A percentile compares a stretch with the other conserved stretches of the same genome.
Evolutionary conservation across 768 basidiomycete species (phyloP).

Genomic region (Lactarius hatsudake): DNA sequence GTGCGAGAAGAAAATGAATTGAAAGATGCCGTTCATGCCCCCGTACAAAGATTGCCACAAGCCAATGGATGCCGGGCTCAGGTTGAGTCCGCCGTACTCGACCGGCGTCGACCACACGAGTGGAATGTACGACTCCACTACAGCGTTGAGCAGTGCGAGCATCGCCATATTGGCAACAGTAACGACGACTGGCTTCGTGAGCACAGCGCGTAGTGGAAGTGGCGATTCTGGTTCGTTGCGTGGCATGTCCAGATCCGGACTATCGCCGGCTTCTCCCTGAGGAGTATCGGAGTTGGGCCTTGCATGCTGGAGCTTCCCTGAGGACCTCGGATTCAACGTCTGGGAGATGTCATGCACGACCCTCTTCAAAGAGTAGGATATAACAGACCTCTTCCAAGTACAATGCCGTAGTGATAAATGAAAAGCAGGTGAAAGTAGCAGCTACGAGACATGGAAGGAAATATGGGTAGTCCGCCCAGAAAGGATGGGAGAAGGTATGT

Average conservation of each 20-base stretch:
- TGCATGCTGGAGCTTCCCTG: neutral
- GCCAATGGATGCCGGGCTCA: conserved; percentile 39
- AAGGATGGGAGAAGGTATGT: conserved; percentile 19
- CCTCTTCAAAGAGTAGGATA: neutral
- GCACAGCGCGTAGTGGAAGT: conserved; percentile 34
- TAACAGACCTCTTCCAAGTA: conserved; percentile 1
- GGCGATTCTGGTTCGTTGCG: conserved; percentile 11
- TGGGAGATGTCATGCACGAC: neutral
- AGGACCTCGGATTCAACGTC: neutral
- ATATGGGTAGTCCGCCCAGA: conserved; percentile 30
- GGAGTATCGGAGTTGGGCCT: neutral
- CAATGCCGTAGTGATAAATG: neutral
- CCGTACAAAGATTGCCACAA: conserved; percentile 37
- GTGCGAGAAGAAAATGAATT: conserved; percentile 38
- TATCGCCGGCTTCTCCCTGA: neutral
- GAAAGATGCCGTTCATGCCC: conserved; percentile 38
- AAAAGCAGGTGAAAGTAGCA: neutral
- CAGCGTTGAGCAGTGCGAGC: conserved; percentile 43
- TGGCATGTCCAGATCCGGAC: neutral
- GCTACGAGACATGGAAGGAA: conserved; percentile 27
- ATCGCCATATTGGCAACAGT: conserved; percentile 42
- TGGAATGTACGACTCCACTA: conserved; percentile 41
- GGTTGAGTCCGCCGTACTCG: conserved; percentile 31
- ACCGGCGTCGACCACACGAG: conserved; percentile 41
- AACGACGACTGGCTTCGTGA: conserved; percentile 35